These are phyloP conservation scores for Claviceps monticola DNA, from an alignment of 2,329 filamentous ascomycete genomes.

Conservation along the genomic window DNA sequence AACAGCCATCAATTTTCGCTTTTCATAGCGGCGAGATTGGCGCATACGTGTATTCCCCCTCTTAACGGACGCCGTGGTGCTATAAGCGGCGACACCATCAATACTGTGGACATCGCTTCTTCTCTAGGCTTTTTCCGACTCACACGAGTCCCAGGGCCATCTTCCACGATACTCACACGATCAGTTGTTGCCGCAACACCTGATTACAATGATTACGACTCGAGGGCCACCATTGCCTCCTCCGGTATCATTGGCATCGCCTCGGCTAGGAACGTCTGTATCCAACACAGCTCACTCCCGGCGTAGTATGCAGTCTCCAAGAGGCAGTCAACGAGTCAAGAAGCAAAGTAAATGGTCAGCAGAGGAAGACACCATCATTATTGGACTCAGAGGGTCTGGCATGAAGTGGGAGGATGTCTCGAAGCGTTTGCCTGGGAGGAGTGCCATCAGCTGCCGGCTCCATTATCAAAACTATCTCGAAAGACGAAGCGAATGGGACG, in stretches of 20 bases:
- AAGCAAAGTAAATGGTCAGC: conserved; percentile 95
- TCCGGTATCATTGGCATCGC: not conserved
- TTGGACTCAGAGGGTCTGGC: conserved; percentile 73
- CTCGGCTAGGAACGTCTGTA: conserved; percentile 17
- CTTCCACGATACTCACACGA: conserved; percentile 16
- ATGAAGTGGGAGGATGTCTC: conserved; percentile 99
- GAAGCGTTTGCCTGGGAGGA: conserved; percentile 76
- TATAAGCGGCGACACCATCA: conserved; percentile 35
- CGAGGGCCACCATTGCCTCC: conserved; percentile 12
- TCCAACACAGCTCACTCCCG: conserved; percentile 16
- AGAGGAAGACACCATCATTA: conserved; percentile 87
- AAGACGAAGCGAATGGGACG: conserved; percentile 85
- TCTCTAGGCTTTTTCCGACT: conserved; percentile 66
- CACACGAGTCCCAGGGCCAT: conserved; percentile 51
- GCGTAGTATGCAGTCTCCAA: conserved; percentile 30
- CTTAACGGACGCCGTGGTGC: conserved; percentile 14
- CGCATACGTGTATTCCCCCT: conserved; percentile 16
- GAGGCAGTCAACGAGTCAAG: conserved; percentile 60
- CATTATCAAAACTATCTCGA: conserved; percentile 98
- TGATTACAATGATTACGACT: conserved; percentile 7
- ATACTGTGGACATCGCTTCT: conserved; percentile 80
- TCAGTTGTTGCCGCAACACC: conserved; percentile 11
- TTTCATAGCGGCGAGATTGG: conserved; percentile 15
- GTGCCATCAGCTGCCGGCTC: conserved; percentile 83
- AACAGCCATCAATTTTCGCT: conserved; percentile 22